Evolutionary conservation across 306 rosid genomes (phyloP).

Genomic region (Dryas drummondii): DNA sequence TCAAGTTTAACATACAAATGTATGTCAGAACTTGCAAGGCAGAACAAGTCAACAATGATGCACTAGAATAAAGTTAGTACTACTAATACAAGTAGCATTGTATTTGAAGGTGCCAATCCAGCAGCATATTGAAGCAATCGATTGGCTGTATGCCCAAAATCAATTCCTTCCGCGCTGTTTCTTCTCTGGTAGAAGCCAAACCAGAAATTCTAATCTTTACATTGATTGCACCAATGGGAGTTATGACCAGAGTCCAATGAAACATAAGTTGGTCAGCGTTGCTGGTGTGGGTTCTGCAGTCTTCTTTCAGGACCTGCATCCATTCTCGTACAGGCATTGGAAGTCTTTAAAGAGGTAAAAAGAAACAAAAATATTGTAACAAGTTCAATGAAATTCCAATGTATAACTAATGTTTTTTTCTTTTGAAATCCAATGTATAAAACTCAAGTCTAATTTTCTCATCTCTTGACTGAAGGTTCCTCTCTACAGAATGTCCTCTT

Average conservation of each 20-base stretch:
- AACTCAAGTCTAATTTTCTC: not conserved
- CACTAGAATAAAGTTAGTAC: not conserved
- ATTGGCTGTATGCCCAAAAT: conserved; percentile 78
- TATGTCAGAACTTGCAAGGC: no score
- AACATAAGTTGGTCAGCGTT: conserved; percentile 48
- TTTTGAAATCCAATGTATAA: not conserved
- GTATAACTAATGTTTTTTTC: not conserved
- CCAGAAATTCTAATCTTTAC: conserved; percentile 10
- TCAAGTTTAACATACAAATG: not conserved
- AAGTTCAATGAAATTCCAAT: not conserved
- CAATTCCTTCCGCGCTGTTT: conserved; percentile 70
- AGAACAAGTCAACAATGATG: no score
- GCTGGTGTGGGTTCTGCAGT: conserved; percentile 93
- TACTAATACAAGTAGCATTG: conserved; percentile 7
- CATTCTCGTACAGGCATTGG: conserved; percentile 75
- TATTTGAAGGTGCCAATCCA: conserved; percentile 72
- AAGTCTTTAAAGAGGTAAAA: conserved; percentile 69
- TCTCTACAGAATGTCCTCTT: conserved; percentile 72
- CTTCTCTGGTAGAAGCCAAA: conserved; percentile 58
- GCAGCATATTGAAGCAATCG: conserved; percentile 69
- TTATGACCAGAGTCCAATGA: conserved; percentile 4
- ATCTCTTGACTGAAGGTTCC: conserved; percentile 57
- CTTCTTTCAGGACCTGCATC: conserved; percentile 54
- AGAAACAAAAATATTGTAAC: not conserved
- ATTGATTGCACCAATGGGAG: conserved; percentile 23